phyloP scores from a whole-genome alignment of 352 stramenopile genomes.

The Pythium utonaiense region DNA sequence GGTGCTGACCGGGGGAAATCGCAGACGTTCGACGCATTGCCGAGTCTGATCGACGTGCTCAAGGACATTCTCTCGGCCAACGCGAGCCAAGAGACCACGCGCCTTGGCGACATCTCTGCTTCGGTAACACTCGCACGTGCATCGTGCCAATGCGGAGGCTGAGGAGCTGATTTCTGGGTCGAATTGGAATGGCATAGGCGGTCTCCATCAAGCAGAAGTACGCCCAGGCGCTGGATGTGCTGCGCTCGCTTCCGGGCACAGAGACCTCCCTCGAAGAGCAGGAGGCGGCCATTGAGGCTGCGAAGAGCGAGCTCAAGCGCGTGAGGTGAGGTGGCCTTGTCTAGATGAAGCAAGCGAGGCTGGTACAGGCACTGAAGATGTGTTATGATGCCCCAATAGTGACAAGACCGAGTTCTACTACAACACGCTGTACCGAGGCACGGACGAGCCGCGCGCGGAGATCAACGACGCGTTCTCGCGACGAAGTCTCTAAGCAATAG shows the following conservation, averaged over 20 bases:
- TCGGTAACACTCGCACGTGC: constrained; percentile 35
- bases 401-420: constrained; percentile 81
- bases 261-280: constrained; percentile 79
- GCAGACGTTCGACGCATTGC: constrained; percentile 78
- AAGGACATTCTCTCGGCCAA: constrained; percentile 79
- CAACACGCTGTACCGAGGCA: constrained; percentile 82
- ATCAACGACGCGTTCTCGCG: constrained; percentile 84
- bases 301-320: constrained; percentile 70
- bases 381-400: constrained; percentile 21
- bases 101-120: constrained; percentile 75
- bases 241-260: constrained; percentile 67
- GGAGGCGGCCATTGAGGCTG: constrained; percentile 60
- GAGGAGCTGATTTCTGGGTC: neutral
- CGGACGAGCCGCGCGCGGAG: constrained; percentile 75
- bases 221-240: constrained; percentile 53
- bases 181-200: constrained; percentile 30
- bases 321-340: constrained; percentile 50
- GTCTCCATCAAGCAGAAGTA: constrained; percentile 79
- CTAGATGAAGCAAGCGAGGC: neutral
- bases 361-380: neutral
- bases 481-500: constrained; percentile 70
- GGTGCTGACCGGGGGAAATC: neutral
- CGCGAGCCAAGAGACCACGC: constrained; percentile 70
- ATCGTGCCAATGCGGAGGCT: neutral
- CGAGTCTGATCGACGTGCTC: constrained; percentile 80